phyloP scores from a whole-genome alignment of 1,284 basidiomycete species.

The Malassezia brasiliensis region DNA sequence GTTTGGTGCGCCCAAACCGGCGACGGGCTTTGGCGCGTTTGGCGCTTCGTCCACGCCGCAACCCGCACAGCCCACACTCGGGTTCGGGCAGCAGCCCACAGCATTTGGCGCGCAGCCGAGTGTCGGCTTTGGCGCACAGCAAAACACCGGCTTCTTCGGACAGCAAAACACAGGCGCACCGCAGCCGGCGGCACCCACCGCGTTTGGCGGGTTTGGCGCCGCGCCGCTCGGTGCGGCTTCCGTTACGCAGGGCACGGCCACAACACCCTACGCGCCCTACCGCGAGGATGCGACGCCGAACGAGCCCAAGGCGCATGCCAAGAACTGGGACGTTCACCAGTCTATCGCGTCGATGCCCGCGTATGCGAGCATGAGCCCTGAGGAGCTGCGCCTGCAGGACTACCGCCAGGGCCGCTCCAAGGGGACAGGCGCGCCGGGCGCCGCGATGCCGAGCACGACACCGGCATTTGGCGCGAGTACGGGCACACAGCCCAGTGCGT shows the following conservation, averaged over 20 bases:
- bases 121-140: slow-evolving; percentile 20
- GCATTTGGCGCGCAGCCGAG: slow-evolving; percentile 9
- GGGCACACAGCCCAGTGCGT: background rate
- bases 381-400: slow-evolving; percentile 38
- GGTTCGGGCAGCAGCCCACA: slow-evolving; percentile 21
- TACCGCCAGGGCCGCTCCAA: slow-evolving; percentile 33
- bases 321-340: slow-evolving; percentile 37
- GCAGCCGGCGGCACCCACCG: slow-evolving; percentile 14
- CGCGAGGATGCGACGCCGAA: slow-evolving; percentile 32
- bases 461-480: slow-evolving; percentile 22
- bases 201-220: slow-evolving; percentile 23
- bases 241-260: slow-evolving; percentile 31
- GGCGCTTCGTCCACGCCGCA: slow-evolving; percentile 17
- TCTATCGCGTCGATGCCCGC: slow-evolving; percentile 36
- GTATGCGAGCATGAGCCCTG: slow-evolving; percentile 29
- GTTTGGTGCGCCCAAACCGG: slow-evolving; percentile 32
- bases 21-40: slow-evolving; percentile 33
- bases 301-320: slow-evolving; percentile 35
- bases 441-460: slow-evolving; percentile 14
- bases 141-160: slow-evolving; percentile 21
- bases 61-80: slow-evolving; percentile 19
- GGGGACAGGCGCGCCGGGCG: slow-evolving; percentile 26
- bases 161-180: slow-evolving; percentile 20
- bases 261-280: slow-evolving; percentile 30
- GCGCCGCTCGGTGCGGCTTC: slow-evolving; percentile 17